Evolutionary conservation across 139 green algal species (phyloP).

Genomic region (Gonium pectorale): DNA sequence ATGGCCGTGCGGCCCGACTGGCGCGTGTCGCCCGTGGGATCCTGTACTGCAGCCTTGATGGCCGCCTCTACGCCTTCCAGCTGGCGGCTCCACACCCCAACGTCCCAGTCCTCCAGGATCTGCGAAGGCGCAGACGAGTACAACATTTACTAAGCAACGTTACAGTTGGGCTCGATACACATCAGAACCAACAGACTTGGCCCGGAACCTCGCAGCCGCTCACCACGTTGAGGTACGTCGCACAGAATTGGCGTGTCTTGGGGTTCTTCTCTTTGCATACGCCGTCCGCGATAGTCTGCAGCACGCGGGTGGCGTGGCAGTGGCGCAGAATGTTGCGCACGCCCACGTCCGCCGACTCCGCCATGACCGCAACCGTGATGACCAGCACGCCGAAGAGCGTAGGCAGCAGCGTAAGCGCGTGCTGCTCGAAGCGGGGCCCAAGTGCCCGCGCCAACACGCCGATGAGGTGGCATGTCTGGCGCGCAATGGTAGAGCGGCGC

Average conservation of each 20-base stretch:
- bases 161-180: too few species aligned
- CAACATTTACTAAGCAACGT: too few species aligned
- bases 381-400: conserved; percentile 79
- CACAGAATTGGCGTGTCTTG: conserved; percentile 69
- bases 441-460: conserved; percentile 65
- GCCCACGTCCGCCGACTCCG: conserved; percentile 73
- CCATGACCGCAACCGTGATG: conserved; percentile 88
- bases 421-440: conserved; percentile 65
- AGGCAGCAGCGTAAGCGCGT: conserved; percentile 66
- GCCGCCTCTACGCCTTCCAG: conserved; percentile 64
- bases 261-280: conserved; percentile 67
- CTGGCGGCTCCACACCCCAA: conserved; percentile 59
- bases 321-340: conserved; percentile 60
- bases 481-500: conserved; percentile 71
- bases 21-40: conserved; percentile 65
- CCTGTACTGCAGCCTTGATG: conserved; percentile 54
- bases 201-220: too few species aligned
- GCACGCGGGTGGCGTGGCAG: conserved; percentile 66
- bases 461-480: conserved; percentile 77
- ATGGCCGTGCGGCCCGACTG: conserved; percentile 56
- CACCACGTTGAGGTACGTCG: conserved; percentile 60
- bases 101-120: conserved; percentile 59
- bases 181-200: too few species aligned
- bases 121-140: too few species aligned
- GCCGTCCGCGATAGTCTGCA: conserved; percentile 63